Evolutionary conservation across 345 rosid species (phyloP).

Genomic region (Anacardium occidentale): DNA sequence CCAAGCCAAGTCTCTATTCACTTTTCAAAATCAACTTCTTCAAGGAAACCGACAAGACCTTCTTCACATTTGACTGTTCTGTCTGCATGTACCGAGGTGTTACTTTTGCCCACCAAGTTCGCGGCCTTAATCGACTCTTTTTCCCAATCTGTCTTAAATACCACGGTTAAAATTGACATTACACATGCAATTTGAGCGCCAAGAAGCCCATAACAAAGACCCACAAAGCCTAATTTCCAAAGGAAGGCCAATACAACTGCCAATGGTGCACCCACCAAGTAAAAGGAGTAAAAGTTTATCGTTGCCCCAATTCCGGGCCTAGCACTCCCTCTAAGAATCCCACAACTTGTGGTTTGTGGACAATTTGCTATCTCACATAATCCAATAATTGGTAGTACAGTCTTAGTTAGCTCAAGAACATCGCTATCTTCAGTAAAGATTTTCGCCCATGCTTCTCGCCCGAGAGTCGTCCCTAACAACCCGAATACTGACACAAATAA

Average conservation of each 20-base stretch:
- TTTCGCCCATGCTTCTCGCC: conserved; percentile 66
- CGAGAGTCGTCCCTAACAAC: conserved; percentile 55
- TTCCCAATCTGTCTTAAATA: conserved; percentile 79
- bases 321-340: conserved; percentile 80
- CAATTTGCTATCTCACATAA: conserved; percentile 91
- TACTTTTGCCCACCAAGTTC: conserved; percentile 55
- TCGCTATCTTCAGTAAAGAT: conserved; percentile 55
- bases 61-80: conserved; percentile 43
- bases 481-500: conserved; percentile 51
- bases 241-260: conserved; percentile 63
- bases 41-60: conserved; percentile 13
- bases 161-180: conserved; percentile 56
- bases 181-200: conserved; percentile 81
- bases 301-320: conserved; percentile 73
- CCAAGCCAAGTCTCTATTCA: not conserved
- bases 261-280: conserved; percentile 78
- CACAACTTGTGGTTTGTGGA: conserved; percentile 92
- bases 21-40: conserved; percentile 16
- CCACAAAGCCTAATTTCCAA: conserved; percentile 66
- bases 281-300: conserved; percentile 73
- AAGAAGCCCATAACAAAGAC: conserved; percentile 83
- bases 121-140: conserved; percentile 65
- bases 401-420: conserved; percentile 53
- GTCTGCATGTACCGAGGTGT: conserved; percentile 27
- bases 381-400: conserved; percentile 79